Percentiles rank a stretch among this genome's conserved stretches.
These are phyloP conservation scores for Cystobasidium onofrii DNA, from an alignment of 768 basidiomycete genomes.

Conservation along the genomic window DNA sequence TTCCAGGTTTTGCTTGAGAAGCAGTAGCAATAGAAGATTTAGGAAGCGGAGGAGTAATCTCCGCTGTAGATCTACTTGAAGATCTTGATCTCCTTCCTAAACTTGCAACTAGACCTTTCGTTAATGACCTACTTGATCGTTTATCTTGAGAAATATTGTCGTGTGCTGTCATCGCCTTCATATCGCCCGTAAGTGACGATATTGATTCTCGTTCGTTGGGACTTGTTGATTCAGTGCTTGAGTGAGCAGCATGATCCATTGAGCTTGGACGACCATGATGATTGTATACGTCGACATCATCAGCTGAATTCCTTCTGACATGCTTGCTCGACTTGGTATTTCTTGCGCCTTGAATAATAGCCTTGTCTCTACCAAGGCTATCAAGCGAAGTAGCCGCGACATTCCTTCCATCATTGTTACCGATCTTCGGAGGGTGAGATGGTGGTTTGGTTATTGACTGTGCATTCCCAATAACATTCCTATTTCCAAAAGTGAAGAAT, in stretches of 20 bases:
- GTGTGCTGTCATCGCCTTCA: background rate
- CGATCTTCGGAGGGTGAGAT: background rate
- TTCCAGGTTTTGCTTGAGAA: background rate
- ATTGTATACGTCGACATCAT: no score
- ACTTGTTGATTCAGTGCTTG: no score
- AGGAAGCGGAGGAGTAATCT: background rate
- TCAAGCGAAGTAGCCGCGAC: background rate
- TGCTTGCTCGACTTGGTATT: no score
- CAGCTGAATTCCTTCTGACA: no score
- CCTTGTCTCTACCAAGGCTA: background rate
- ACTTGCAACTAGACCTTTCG: background rate
- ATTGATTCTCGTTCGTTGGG: background rate
- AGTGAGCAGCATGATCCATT: no score
- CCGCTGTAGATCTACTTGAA: background rate
- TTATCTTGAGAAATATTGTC: background rate
- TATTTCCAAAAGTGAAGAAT: background rate
- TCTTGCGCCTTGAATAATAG: background rate
- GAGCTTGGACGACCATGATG: no score
- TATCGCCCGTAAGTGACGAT: background rate
- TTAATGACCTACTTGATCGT: background rate
- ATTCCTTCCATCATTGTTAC: background rate
- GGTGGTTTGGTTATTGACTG: no score
- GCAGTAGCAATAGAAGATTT: background rate
- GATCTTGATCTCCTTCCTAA: background rate
- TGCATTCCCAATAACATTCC: background rate